Base-by-base conservation (phyloP, 2,329 filamentous ascomycete genomes). In the Fusarium gaditjirri region DNA sequence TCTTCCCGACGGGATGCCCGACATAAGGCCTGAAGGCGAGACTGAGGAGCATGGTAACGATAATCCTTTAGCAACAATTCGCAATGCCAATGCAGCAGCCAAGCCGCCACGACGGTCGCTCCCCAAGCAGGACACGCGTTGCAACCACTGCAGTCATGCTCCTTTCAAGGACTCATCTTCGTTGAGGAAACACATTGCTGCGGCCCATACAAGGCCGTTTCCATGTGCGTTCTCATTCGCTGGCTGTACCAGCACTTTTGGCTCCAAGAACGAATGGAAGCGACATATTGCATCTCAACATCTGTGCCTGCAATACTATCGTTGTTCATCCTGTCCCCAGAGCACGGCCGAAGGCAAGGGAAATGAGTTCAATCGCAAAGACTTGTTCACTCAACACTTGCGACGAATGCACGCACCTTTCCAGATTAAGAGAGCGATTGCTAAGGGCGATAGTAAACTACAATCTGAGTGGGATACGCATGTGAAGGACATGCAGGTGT, bases 241-340 rank as follows among this genome's bases (percentile, higher is more conserved):
- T 43, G 94, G 93, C 23, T 99, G 95, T 80, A 84, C 83, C 1
- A 94, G 94, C 74, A 93, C 91, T 0, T 98, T 98, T 80, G 91
- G 92, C 3, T 95, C 93, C 21, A 98, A 98, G 83, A 98, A 98
- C 78, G 95, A 98, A 81, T 99, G 95, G 95, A 98, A 98, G 81
- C 90, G 95, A 7, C 96, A 99, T 78, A 94, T 98, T 78, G 89
- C 91, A 21, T 97, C 94, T 0, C 94, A 98, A 75, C 96, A 99
- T 82, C 87, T 99, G 27, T 91, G 90, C 72, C 79, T 92, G 23
- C 87, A 88, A 53, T 91, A 88, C 73, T 92, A 91, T 75, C 86
- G 90, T 25, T 92, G 90, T 71, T 91, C 90, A 0, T 84, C 86
- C 4, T 92, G 90, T 65, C 86, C 88, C 1, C 84, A 86, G 63